A percentile compares a stretch with the other conserved stretches of the same genome.
Conservation (phyloP, 768 basidiomycete species). For the Pleurotus cornucopiae region DNA sequence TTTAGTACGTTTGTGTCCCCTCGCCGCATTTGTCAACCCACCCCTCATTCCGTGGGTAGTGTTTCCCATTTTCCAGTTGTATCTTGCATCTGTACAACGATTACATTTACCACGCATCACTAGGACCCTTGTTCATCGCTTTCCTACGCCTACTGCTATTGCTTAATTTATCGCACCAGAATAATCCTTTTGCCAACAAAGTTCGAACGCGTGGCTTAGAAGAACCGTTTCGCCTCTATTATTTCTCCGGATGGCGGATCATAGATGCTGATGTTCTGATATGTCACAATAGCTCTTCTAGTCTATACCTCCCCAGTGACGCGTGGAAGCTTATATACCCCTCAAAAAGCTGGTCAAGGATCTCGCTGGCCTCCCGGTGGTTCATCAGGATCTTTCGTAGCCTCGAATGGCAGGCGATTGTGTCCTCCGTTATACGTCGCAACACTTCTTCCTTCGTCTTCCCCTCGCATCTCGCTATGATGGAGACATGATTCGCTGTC, state of each 20-base stretch:
- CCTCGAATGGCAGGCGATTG: neutral
- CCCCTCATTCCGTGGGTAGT: too few relatives aligned
- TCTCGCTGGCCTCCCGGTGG: neutral
- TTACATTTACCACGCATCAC: too few relatives aligned
- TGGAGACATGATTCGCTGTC: slow-evolving; percentile 8
- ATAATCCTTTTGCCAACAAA: too few relatives aligned
- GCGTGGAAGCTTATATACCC: slow-evolving; percentile 7
- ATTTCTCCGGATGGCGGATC: neutral
- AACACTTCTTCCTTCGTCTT: slow-evolving; percentile 8
- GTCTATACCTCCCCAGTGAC: neutral
- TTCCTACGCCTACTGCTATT: too few relatives aligned
- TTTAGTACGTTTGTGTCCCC: too few relatives aligned
- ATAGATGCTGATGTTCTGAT: neutral
- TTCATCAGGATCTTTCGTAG: neutral
- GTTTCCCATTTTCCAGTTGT: neutral
- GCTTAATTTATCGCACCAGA: too few relatives aligned
- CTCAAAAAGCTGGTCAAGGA: neutral
- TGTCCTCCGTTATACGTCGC: neutral
- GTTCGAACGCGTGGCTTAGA: too few relatives aligned
- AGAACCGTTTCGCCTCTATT: neutral
- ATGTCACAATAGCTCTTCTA: neutral
- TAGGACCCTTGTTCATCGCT: too few relatives aligned
- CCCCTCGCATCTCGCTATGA: slow-evolving; percentile 7
- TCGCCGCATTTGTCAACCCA: too few relatives aligned
- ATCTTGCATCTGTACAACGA: too few relatives aligned